Evolutionary conservation across 768 basidiomycete species (phyloP).

Genomic region (Mycena rosella): DNA sequence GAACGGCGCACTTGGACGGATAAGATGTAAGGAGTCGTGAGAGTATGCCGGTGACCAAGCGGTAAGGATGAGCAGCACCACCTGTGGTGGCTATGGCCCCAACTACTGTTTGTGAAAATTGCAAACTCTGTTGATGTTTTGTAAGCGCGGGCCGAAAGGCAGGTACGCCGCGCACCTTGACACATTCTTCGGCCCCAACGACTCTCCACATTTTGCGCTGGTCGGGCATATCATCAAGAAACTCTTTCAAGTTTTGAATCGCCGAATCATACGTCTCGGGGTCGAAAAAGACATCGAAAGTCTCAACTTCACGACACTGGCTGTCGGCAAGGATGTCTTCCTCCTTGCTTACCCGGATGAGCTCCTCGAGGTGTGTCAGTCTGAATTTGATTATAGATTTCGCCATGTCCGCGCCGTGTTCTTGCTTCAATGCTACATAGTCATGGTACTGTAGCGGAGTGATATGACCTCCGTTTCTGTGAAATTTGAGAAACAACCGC

Average conservation of each 20-base stretch:
- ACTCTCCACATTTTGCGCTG: slow-evolving; percentile 47
- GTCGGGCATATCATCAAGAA: slow-evolving; percentile 57
- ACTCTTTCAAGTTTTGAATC: slow-evolving; percentile 49
- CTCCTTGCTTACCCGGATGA: slow-evolving; percentile 52
- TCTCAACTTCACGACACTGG: slow-evolving; percentile 60
- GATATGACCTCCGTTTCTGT: slow-evolving; percentile 66
- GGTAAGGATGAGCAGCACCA: slow-evolving; percentile 65
- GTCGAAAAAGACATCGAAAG: slow-evolving; percentile 57
- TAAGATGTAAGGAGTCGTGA: slow-evolving; percentile 54
- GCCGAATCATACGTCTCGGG: slow-evolving; percentile 49
- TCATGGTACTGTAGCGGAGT: slow-evolving; percentile 59
- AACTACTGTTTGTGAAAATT: slow-evolving; percentile 49
- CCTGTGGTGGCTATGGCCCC: slow-evolving; percentile 58
- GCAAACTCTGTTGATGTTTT: slow-evolving; percentile 48
- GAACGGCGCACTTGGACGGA: slow-evolving; percentile 34
- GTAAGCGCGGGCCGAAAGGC: not conserved
- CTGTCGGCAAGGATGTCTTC: slow-evolving; percentile 55
- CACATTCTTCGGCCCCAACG: slow-evolving; percentile 18
- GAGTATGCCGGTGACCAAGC: slow-evolving; percentile 60
- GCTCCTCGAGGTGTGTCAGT: slow-evolving; percentile 55
- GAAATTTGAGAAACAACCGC: not conserved
- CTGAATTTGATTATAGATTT: slow-evolving; percentile 57
- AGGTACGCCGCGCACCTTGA: not conserved
- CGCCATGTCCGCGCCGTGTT: slow-evolving; percentile 54
- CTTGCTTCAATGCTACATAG: slow-evolving; percentile 50